These are phyloP conservation scores for Tetrapyrgos nigripes DNA, from an alignment of 1,284 basidiomycete species.

Conservation along the genomic window DNA sequence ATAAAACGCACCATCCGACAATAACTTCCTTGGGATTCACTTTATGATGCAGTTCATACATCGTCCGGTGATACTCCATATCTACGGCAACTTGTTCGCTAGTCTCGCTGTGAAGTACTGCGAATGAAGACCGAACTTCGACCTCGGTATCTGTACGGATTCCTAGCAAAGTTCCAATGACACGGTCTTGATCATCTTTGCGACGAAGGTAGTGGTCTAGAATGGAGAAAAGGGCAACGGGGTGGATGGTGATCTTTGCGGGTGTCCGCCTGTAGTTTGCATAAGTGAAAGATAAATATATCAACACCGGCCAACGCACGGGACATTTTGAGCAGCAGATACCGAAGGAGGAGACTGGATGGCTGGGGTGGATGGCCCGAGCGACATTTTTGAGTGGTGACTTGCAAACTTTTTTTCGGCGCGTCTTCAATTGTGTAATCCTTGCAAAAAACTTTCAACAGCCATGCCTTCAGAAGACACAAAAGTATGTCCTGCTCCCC, in stretches of 20 bases:
- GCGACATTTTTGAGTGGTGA: constrained; percentile 56
- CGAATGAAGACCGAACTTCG: constrained; percentile 86
- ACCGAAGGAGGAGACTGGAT: constrained; percentile 55
- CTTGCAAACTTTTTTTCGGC: background rate
- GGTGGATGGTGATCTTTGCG: constrained; percentile 83
- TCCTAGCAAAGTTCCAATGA: constrained; percentile 96
- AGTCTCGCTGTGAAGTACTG: constrained; percentile 91
- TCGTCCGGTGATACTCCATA: constrained; percentile 94
- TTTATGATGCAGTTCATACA: constrained; percentile 91
- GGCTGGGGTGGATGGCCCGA: constrained; percentile 72
- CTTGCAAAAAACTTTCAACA: constrained; percentile 22
- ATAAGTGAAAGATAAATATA: constrained; percentile 1
- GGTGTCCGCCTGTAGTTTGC: constrained; percentile 62
- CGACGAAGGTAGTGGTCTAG: constrained; percentile 97
- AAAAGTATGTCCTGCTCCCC: constrained; percentile 57
- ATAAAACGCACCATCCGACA: constrained; percentile 81
- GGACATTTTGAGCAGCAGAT: constrained; percentile 37
- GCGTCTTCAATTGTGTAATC: constrained; percentile 13
- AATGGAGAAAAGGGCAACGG: constrained; percentile 94
- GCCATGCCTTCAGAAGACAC: constrained; percentile 86
- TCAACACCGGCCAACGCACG: constrained; percentile 38
- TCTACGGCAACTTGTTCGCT: constrained; percentile 93
- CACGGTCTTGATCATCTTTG: constrained; percentile 82
- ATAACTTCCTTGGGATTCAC: constrained; percentile 88
- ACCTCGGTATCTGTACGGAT: constrained; percentile 74